Evolutionary conservation across 345 rosid genomes (phyloP), one percentile per base, ranked within the genome.

Genomic region (Geranium brycei): DNA sequence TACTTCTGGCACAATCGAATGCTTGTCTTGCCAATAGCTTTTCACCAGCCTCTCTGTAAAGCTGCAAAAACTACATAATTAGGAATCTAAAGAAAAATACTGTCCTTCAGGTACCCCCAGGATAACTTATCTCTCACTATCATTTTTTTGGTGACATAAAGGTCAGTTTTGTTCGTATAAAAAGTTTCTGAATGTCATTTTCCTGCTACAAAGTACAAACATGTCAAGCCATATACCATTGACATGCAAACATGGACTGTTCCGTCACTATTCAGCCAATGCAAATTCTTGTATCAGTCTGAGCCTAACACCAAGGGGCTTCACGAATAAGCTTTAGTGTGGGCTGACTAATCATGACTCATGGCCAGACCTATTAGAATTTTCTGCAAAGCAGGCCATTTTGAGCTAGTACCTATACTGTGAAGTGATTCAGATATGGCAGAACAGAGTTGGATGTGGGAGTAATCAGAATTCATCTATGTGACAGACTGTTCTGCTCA

Each of bases 1-100:
- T 80, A 70, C 99, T 91, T 85, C 99, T 88, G 67, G 96, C 91
- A 79, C 75, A 82, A 71, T 93, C 97, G 79, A 90, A 88, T 76
- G 97, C 96, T 75, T 81, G 85, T 69, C 81, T 88, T 66, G 96
- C 91, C 70, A 93, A 64, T 71, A 76, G 82, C 80, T 75, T 81
- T 68, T 90, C 80, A 64, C 74, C 76, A 40, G 75, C 82, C 73
- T 82, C 81, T 74, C 95, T 79, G 72, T 83, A 90, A 64, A 93
- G 75, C 99, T 93, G 82, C 62, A 74, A 71, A 75, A 74, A 59
- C 60, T 18, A 57, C 14, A 47, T 7, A 57, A 16, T 16, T 57
- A 57, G 4, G n/a, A 57, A 8, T 16, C 5, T 17, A 47, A 2
- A 35, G 12, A 47, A 6, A 47, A 47, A 47, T 47, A 47, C 15